These are phyloP conservation scores for Peronospora farinosa DNA, from an alignment of 352 stramenopile genomes.

Conservation along the genomic window DNA sequence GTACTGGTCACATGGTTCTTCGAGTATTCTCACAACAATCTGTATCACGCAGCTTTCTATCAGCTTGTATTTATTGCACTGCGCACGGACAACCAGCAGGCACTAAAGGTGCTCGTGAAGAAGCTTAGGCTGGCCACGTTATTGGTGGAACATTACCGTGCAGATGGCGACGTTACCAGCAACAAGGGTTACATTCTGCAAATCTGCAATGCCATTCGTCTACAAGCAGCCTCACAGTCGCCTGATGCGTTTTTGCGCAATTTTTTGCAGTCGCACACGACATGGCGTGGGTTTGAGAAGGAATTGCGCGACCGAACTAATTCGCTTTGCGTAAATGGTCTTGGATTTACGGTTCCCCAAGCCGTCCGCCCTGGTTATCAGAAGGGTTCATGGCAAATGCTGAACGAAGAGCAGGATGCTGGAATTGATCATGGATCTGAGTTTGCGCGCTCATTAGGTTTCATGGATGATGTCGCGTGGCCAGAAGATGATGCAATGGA, in stretches of 20 bases:
- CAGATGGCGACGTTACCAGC: conserved; percentile 50
- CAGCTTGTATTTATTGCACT: conserved; percentile 86
- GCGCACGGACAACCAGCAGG: conserved; percentile 74
- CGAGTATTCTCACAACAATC: conserved; percentile 88
- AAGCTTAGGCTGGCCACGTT: conserved; percentile 83
- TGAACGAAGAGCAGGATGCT: conserved; percentile 41
- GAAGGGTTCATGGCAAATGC: conserved; percentile 60
- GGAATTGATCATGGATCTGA: conserved; percentile 82
- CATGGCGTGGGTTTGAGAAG: conserved; percentile 68
- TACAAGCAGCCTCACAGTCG: conserved; percentile 83
- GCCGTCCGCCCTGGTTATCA: conserved; percentile 49
- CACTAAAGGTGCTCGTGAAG: conserved; percentile 80
- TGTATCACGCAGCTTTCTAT: conserved; percentile 88
- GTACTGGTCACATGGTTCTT: conserved; percentile 87
- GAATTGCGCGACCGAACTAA: conserved; percentile 56
- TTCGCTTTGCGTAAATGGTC: conserved; percentile 46
- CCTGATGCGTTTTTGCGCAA: conserved; percentile 85
- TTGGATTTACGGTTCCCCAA: conserved; percentile 76
- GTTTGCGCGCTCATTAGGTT: conserved; percentile 71
- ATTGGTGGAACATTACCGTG: conserved; percentile 78
- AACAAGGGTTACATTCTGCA: conserved; percentile 87
- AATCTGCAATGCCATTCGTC: conserved; percentile 83
- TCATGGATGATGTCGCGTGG: conserved; percentile 82
- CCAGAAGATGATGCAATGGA: conserved; percentile 51
- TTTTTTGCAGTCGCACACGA: conserved; percentile 86